These are phyloP conservation scores for Rhododendron mucronatum DNA, from an alignment of 148 eudicot genomes.

Conservation along the genomic window DNA sequence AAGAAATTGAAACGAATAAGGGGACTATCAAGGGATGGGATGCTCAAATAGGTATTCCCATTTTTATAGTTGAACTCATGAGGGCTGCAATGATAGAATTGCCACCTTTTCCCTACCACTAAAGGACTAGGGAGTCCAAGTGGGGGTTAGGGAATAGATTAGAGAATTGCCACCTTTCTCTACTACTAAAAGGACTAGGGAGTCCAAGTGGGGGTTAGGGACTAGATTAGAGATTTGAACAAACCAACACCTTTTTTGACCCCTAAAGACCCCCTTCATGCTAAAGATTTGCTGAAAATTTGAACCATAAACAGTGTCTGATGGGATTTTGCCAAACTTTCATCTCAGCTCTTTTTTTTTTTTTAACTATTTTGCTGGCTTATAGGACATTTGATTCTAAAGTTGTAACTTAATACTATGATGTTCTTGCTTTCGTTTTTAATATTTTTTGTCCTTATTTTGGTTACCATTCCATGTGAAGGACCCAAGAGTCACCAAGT, in stretches of 20 bases:
- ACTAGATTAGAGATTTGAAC: constrained; percentile 3
- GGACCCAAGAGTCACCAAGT: not conserved
- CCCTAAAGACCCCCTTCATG: not conserved
- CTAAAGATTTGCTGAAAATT: not conserved
- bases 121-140: not conserved
- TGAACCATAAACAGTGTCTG: not conserved
- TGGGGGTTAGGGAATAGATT: constrained; percentile 5
- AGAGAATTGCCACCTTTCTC: not conserved
- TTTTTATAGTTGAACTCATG: not conserved
- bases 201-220: constrained; percentile 2
- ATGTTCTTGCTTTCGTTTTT: not conserved
- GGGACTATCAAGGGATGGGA: too few species aligned
- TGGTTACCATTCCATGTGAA: not conserved
- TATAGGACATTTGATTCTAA: not conserved
- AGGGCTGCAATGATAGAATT: not conserved
- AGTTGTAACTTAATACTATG: not conserved
- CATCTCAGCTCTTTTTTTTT: too few species aligned
- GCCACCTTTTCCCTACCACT: constrained; percentile 4
- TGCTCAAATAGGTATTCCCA: not conserved
- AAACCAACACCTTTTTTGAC: not conserved
- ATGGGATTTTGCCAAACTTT: not conserved
- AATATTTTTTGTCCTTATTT: not conserved
- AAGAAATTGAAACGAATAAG: too few species aligned
- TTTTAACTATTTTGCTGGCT: not conserved
- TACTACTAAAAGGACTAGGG: constrained; percentile 5